These are phyloP conservation scores for Xylaria nigripes DNA, from an alignment of 495 filamentous ascomycete species.

Conservation along the genomic window DNA sequence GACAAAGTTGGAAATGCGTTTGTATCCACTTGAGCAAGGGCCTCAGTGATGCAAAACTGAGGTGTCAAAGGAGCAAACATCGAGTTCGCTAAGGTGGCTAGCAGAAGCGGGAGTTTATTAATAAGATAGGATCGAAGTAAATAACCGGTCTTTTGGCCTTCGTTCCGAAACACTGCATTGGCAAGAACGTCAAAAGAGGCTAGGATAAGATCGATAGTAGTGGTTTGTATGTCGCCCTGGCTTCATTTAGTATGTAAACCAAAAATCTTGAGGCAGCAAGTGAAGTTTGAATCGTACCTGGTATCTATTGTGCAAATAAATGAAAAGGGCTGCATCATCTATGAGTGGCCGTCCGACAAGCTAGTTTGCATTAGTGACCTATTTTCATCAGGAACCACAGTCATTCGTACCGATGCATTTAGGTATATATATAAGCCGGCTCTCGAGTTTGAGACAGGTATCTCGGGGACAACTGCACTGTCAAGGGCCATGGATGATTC, in stretches of 20 bases:
- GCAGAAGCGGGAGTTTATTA: constrained; percentile 81
- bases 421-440: constrained; percentile 90
- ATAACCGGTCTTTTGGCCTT: constrained; percentile 61
- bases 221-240: constrained; percentile 64
- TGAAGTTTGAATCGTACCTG: constrained; percentile 38
- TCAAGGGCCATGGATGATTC: constrained; percentile 41
- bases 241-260: constrained; percentile 6
- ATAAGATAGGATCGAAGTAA: constrained; percentile 85
- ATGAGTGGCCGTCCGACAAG: constrained; percentile 73
- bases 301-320: constrained; percentile 75
- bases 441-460: constrained; percentile 66
- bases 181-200: constrained; percentile 85
- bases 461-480: constrained; percentile 53
- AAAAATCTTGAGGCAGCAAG: background rate
- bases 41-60: constrained; percentile 73
- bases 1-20: constrained; percentile 75
- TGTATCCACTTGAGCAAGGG: constrained; percentile 64
- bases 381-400: background rate
- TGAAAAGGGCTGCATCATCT: constrained; percentile 70
- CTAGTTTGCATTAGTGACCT: constrained; percentile 40
- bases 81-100: constrained; percentile 52
- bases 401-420: constrained; percentile 60
- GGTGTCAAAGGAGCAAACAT: constrained; percentile 58
- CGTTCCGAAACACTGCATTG: constrained; percentile 73
- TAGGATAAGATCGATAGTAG: constrained; percentile 71